Evolutionary conservation across 257 asterid species (phyloP), one percentile per base, ranked within the genome.

Genomic region (Eucommia ulmoides): DNA sequence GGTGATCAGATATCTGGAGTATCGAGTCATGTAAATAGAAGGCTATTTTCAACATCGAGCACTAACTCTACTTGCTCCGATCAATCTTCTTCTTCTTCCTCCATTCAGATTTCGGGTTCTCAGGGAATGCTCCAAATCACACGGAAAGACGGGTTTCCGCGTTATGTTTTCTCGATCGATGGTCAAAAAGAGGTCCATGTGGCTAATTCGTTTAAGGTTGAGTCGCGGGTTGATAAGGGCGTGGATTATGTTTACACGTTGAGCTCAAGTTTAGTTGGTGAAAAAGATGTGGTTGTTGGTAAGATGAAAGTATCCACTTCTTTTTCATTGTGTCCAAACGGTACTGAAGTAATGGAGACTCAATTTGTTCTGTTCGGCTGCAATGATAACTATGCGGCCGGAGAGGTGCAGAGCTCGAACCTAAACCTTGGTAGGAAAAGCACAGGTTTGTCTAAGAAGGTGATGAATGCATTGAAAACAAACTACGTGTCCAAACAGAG

Each of bases 91-190:
- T 70, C 75, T 33, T 78, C 84, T 24, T 55, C 74, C 3, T 54
- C 67, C 20, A 63, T 16, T 42, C 38, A 29, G n/a, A 29, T 69
- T 16, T 19, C 53, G 25, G 55, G 73, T 20, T 80, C 62, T 59
- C 97, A 82, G 53, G 96, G 88, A 62, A 80, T 80, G 96, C 73
- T 89, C 51, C 81, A 82, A 68, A 69, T 79, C 54, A 71, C 81
- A 1, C 78, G 93, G 93, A 84, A 71, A 58, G 67, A 82, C 11
- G 94, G 94, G 53, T 48, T 69, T 6, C 94, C 91, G 0, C 71
- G 59, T 62, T 75, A 70, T 50, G 67, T 76, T 52, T 82, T 84
- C 66, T 80, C 81, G 8, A 74, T 82, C 17, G 88, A 84, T 63
- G 96, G 77, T 63, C 83, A 65, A 58, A 70, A 54, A 54, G 94